A percentile compares a stretch with the other conserved stretches of the same genome.
Conservation (phyloP, 257 asterid genomes). For the Scutellaria barbata region DNA sequence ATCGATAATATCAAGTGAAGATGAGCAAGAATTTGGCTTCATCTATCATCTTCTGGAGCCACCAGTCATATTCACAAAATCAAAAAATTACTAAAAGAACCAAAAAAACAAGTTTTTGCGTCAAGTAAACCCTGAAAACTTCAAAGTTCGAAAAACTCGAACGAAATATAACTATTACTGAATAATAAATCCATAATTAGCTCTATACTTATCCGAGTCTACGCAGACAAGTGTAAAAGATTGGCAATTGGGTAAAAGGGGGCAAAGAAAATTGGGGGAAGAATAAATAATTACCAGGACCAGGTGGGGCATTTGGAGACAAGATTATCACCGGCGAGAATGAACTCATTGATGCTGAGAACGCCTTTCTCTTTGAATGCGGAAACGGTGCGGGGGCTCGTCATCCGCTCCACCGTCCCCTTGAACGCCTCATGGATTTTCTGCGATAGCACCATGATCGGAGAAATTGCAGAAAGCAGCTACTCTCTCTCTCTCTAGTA, state of each 20-base stretch:
- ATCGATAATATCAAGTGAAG: not conserved
- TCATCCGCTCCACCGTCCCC: slow-evolving; percentile 90
- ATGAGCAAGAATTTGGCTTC: slow-evolving; percentile 7
- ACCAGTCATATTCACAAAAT: not conserved
- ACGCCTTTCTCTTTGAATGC: slow-evolving; percentile 99
- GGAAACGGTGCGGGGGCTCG: slow-evolving; percentile 90
- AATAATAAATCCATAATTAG: not conserved
- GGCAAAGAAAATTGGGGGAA: not conserved
- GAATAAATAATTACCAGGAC: slow-evolving; percentile 72
- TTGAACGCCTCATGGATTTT: slow-evolving; percentile 85
- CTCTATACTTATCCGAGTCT: slow-evolving; percentile 13
- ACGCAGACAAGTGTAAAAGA: not conserved
- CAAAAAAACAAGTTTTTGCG: slow-evolving; percentile 18
- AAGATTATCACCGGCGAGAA: slow-evolving; percentile 96
- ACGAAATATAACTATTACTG: not conserved
- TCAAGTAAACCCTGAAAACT: slow-evolving; percentile 2
- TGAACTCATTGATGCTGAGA: slow-evolving; percentile 86
- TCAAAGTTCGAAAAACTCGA: not conserved
- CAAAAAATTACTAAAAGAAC: not conserved
- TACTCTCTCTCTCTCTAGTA: not conserved
- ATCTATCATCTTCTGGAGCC: not conserved
- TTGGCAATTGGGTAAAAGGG: slow-evolving; percentile 6
- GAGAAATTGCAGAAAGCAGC: slow-evolving; percentile 15
- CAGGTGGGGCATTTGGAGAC: slow-evolving; percentile 99
- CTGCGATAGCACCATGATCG: slow-evolving; percentile 72